phyloP scores from a whole-genome alignment of 2,329 filamentous ascomycete species.

The Talaromyces verruculosus region DNA sequence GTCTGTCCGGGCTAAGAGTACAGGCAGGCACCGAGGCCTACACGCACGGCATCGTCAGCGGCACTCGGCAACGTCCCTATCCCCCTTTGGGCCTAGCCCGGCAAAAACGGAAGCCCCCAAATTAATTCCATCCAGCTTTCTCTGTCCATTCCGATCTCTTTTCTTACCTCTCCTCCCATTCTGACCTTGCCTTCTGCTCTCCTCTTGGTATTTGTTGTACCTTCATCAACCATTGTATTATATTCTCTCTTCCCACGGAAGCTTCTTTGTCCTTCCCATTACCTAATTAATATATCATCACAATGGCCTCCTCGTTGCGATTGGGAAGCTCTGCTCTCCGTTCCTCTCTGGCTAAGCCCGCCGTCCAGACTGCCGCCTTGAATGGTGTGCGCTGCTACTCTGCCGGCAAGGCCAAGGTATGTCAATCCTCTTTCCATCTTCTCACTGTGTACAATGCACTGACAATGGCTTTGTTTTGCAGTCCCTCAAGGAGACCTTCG shows the following conservation, averaged over 20 bases:
- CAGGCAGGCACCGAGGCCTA: background rate
- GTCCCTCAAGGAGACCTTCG: conserved; percentile 98
- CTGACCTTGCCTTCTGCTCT: background rate
- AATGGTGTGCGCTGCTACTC: conserved; percentile 89
- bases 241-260: conserved; percentile 16
- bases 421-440: conserved; percentile 26
- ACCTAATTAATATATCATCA: conserved; percentile 35
- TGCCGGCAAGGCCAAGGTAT: conserved; percentile 79
- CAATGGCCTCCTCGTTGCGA: conserved; percentile 83
- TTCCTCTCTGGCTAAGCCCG: conserved; percentile 67
- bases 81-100: conserved; percentile 5
- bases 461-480: conserved; percentile 41
- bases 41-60: conserved; percentile 8
- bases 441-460: background rate
- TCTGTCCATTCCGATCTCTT: conserved; percentile 33
- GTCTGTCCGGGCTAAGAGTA: conserved; percentile 5
- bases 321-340: conserved; percentile 79
- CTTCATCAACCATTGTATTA: conserved; percentile 18
- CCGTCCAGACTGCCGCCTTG: conserved; percentile 70
- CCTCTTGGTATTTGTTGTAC: too few relatives aligned
- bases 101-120: conserved; percentile 14
- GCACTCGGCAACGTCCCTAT: conserved; percentile 9
- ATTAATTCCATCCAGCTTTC: conserved; percentile 21
- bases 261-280: conserved; percentile 31
- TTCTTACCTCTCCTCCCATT: conserved; percentile 29